These are phyloP conservation scores for Leccinum rimulosum DNA, from an alignment of 768 basidiomycete genomes.

Conservation along the genomic window DNA sequence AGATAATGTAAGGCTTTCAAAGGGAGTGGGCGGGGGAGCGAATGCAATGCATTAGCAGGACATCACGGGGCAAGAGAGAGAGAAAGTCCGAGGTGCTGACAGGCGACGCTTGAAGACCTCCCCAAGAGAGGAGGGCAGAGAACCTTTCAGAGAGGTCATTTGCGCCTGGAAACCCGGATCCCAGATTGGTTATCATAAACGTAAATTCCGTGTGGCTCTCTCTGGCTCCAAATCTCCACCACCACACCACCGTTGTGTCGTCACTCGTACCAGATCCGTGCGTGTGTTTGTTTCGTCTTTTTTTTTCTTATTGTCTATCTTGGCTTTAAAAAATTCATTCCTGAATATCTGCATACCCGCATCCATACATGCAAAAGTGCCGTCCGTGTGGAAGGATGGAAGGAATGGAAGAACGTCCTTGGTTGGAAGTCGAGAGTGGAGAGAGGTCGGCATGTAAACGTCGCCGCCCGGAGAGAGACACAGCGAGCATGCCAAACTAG, in stretches of 20 bases:
- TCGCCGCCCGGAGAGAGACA: neutral
- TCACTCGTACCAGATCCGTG: neutral
- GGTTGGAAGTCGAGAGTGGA: neutral
- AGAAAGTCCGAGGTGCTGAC: neutral
- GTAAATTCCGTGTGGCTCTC: neutral
- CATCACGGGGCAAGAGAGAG: neutral
- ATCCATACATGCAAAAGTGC: neutral
- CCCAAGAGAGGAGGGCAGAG: neutral
- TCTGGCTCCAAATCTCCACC: neutral
- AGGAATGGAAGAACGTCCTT: neutral
- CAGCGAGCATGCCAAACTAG: neutral
- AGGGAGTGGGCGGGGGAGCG: neutral
- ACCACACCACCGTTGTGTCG: neutral
- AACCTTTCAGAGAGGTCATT: neutral
- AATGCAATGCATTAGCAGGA: conserved; percentile 4
- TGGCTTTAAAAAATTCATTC: neutral
- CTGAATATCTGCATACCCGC: neutral
- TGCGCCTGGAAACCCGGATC: neutral
- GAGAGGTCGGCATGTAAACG: conserved; percentile 5
- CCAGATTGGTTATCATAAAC: conserved; percentile 11
- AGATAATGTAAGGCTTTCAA: neutral
- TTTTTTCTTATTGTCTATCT: neutral
- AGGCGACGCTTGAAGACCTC: neutral
- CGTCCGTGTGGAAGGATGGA: conserved; percentile 4
- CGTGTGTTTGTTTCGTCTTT: neutral